These are phyloP conservation scores for Metschnikowia santaceciliae DNA, from an alignment of 805 yeast genomes.

Conservation along the genomic window DNA sequence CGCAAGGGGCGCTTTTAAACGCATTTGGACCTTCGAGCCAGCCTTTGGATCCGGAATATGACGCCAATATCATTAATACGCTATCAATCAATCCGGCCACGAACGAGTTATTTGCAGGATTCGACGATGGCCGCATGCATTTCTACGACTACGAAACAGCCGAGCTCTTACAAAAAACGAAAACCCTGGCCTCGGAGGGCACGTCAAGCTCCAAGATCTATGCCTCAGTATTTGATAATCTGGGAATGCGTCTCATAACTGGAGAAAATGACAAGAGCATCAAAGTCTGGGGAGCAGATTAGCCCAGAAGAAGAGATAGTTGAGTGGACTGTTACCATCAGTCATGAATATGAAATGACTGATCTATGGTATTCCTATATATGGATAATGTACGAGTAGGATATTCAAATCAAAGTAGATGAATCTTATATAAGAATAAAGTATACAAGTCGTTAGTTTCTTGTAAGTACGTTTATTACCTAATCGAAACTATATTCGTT, in stretches of 20 bases:
- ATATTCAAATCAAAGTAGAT: too few species aligned
- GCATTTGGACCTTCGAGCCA: conserved; percentile 46
- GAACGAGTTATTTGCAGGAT: conserved; percentile 69
- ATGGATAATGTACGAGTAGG: too few species aligned
- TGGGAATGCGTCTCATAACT: conserved; percentile 77
- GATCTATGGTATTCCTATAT: too few species aligned
- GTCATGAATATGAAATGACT: too few species aligned
- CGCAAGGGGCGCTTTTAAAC: conserved; percentile 63
- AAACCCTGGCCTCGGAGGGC: conserved; percentile 63
- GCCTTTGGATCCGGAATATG: conserved; percentile 22
- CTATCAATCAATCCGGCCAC: conserved; percentile 60
- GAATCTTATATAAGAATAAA: too few species aligned
- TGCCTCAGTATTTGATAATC: conserved; percentile 69
- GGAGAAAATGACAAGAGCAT: conserved; percentile 90
- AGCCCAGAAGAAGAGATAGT: not conserved
- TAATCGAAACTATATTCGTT: too few species aligned
- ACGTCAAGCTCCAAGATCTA: conserved; percentile 65
- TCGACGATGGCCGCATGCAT: conserved; percentile 74
- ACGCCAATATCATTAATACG: conserved; percentile 59
- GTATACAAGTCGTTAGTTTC: too few species aligned
- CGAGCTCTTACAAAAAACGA: conserved; percentile 49
- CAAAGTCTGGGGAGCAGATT: conserved; percentile 62
- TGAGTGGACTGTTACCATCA: too few species aligned
- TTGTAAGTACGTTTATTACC: too few species aligned
- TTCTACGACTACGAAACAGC: conserved; percentile 80